These are phyloP conservation scores for Psilocybe tampanensis DNA, from an alignment of 768 basidiomycete genomes.

Conservation along the genomic window DNA sequence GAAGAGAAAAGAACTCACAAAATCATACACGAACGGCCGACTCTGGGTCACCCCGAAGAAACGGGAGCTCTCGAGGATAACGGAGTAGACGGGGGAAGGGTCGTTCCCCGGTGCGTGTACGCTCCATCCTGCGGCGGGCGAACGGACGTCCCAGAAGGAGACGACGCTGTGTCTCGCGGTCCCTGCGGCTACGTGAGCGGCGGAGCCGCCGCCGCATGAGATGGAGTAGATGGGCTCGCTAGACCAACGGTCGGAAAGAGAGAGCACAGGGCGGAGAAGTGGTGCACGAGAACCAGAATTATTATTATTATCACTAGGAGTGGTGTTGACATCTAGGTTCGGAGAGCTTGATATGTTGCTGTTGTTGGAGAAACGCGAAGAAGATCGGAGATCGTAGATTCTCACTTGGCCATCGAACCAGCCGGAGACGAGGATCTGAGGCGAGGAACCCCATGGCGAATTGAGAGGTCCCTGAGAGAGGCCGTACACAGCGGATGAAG, in stretches of 20 bases:
- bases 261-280: conserved; percentile 58
- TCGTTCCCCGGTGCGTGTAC: conserved; percentile 83
- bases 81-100: conserved; percentile 73
- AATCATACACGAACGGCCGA: conserved; percentile 78
- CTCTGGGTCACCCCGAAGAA: conserved; percentile 80
- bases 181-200: conserved; percentile 72
- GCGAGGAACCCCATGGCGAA: conserved; percentile 70
- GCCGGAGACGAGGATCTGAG: conserved; percentile 73
- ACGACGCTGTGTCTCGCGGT: conserved; percentile 77
- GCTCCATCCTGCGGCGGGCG: conserved; percentile 66
- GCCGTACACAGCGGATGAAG: conserved; percentile 69
- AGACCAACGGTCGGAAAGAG: conserved; percentile 67
- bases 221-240: conserved; percentile 77
- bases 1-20: conserved; percentile 40
- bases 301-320: neutral
- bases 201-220: conserved; percentile 71
- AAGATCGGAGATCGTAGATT: conserved; percentile 74
- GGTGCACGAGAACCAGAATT: conserved; percentile 21
- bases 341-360: neutral
- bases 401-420: conserved; percentile 82
- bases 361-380: conserved; percentile 18
- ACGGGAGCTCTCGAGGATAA: conserved; percentile 76
- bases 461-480: conserved; percentile 61
- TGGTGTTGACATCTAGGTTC: too few species aligned
- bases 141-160: conserved; percentile 81